Conservation (phyloP, 768 basidiomycete genomes). For the Cyathus striatus region DNA sequence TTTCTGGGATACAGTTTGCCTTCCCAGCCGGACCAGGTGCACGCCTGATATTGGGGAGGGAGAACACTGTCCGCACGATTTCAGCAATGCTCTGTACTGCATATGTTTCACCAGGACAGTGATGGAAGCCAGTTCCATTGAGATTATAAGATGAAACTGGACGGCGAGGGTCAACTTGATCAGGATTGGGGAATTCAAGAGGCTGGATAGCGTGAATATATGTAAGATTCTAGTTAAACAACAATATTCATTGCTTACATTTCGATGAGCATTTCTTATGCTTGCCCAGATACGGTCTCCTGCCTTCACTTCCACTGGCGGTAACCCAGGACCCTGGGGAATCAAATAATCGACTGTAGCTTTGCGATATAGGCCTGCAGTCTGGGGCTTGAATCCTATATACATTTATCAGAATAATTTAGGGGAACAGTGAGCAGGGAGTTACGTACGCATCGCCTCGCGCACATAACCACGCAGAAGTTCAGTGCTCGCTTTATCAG, state of each 20-base stretch:
- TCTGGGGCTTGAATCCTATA: constrained; percentile 33
- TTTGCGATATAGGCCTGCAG: constrained; percentile 34
- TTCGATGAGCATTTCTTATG: constrained; percentile 38
- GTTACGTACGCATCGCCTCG: constrained; percentile 43
- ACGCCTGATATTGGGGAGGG: constrained; percentile 36
- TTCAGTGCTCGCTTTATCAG: constrained; percentile 24
- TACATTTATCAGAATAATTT: not conserved
- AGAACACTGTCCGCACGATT: constrained; percentile 42
- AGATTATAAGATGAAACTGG: constrained; percentile 20
- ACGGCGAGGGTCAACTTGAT: constrained; percentile 31
- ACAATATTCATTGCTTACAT: constrained; percentile 16
- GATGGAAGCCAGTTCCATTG: constrained; percentile 33
- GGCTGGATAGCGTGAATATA: constrained; percentile 19
- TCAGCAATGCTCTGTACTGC: constrained; percentile 34
- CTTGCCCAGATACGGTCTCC: constrained; percentile 36
- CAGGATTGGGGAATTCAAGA: constrained; percentile 35
- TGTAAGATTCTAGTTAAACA: not conserved
- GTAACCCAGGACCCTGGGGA: constrained; percentile 26
- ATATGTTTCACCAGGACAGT: constrained; percentile 29
- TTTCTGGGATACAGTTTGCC: constrained; percentile 10
- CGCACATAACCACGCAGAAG: constrained; percentile 42
- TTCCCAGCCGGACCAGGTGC: constrained; percentile 38
- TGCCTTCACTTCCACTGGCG: constrained; percentile 27
- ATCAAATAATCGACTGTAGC: constrained; percentile 26
- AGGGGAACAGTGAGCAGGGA: not conserved